Evolutionary conservation across 2,329 filamentous ascomycete genomes (phyloP), one percentile per base, ranked within the genome.

Genomic region (Colletotrichum ledebouriae): DNA sequence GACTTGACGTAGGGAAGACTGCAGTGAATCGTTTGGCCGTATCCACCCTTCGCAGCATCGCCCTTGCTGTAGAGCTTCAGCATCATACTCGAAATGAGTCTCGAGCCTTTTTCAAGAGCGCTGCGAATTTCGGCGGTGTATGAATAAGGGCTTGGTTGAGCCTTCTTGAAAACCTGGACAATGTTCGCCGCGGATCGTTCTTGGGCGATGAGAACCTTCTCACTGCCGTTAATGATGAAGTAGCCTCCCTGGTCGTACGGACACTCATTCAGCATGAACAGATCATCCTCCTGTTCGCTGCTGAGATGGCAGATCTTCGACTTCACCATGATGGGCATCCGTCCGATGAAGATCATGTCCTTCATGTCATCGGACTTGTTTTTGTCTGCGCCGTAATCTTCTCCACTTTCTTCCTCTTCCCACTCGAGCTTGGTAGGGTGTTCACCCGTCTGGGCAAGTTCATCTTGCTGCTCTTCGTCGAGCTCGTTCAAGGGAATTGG

Each of bases 91-190:
- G 95, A 98, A 73, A 99, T 97, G 59, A 99, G 88, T 33, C 97
- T 89, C 1, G 95, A 98, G 13, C 97, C 96, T 79, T 97, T 98
- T 80, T 99, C 96, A 9, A 98, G 89, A 2, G 97, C 95, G 80
- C 94, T 98, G 81, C 96, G 89, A 74, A 99, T 98, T 80, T 99
- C 96, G 12, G 96, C 97, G 25, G 95, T 92, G 79, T 96, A 97
- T 2, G 94, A 94, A 71, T 94, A 97, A 10, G 94, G 92, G 72
- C 93, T 95, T n/a, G 94, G 94, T 73, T 91, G 88, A 0, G 95
- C 94, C 84, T 99, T 99, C 82, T 97, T 95, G 88, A 99, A 99
- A 33, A 99, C 95, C 81, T 99, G 96, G 5, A 99, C 96, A 67
- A 98, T 99, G 77, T 99, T 99, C 76, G 95, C 96, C 46, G 96